These are phyloP conservation scores for Physaria fendleri DNA, from an alignment of 345 rosid species.

Conservation along the genomic window DNA sequence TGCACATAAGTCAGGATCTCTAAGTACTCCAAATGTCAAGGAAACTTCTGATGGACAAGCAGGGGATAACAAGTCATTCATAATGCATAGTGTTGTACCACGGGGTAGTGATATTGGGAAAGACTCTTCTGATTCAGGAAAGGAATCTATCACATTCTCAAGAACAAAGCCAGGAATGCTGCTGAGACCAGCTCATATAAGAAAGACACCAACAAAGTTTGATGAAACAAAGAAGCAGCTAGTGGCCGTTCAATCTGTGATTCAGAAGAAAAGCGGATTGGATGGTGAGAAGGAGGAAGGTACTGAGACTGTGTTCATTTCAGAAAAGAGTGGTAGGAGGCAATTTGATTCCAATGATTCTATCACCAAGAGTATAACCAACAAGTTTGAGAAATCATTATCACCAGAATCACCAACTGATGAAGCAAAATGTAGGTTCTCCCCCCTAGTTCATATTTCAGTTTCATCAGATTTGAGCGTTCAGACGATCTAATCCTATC, in stretches of 20 bases:
- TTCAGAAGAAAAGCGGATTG: conserved; percentile 17
- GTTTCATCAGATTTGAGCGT: conserved; percentile 8
- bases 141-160: conserved; percentile 71
- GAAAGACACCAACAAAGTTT: conserved; percentile 47
- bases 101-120: conserved; percentile 42
- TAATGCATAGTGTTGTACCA: conserved; percentile 33
- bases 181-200: conserved; percentile 76
- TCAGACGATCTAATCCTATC: background rate
- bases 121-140: conserved; percentile 40
- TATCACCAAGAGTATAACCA: conserved; percentile 35
- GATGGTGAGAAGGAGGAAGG: conserved; percentile 32
- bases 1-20: conserved; percentile 37
- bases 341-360: conserved; percentile 38
- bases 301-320: conserved; percentile 21
- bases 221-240: conserved; percentile 48
- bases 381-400: conserved; percentile 39
- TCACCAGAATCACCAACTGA: conserved; percentile 43
- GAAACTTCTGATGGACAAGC: conserved; percentile 44
- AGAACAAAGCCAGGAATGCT: conserved; percentile 91
- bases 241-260: conserved; percentile 39
- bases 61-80: conserved; percentile 39
- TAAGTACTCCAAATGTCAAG: conserved; percentile 44
- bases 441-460: conserved; percentile 13
- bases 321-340: conserved; percentile 35
- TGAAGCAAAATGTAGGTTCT: conserved; percentile 52